Percentiles rank a stretch among this genome's conserved stretches.
phyloP scores from a whole-genome alignment of 306 rosid genomes.

The Elaeagnus macrophylla region DNA sequence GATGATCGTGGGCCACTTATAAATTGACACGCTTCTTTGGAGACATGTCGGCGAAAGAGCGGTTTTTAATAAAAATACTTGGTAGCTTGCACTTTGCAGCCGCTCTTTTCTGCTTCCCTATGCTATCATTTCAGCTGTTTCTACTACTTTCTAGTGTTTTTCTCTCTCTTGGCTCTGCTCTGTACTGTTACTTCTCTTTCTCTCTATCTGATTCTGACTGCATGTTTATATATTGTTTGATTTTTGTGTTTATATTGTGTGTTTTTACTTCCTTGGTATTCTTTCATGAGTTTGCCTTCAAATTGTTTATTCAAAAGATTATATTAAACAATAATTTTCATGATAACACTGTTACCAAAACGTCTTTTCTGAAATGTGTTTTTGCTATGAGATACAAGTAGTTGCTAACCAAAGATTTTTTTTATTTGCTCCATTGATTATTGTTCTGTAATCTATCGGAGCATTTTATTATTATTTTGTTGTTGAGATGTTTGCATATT shows the following conservation, averaged over 20 bases:
- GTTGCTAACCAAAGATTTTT: too few relatives aligned
- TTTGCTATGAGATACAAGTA: too few relatives aligned
- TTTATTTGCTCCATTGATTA: too few relatives aligned
- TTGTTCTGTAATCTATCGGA: too few relatives aligned
- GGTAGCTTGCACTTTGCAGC: background rate
- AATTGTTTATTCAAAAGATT: too few relatives aligned
- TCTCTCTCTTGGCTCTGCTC: slow-evolving; percentile 2
- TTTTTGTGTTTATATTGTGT: too few relatives aligned
- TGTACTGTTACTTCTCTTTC: slow-evolving; percentile 3
- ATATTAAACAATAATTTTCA: too few relatives aligned
- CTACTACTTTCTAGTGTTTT: background rate
- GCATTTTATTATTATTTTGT: too few relatives aligned
- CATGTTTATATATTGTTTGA: background rate
- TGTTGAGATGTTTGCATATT: too few relatives aligned
- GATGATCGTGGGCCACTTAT: background rate
- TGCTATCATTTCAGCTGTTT: slow-evolving; percentile 2
- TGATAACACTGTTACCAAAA: too few relatives aligned
- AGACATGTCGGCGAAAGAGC: background rate
- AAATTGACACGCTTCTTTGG: background rate
- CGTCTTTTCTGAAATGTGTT: too few relatives aligned
- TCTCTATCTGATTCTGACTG: background rate
- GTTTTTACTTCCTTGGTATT: background rate
- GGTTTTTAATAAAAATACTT: background rate
- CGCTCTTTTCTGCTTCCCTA: slow-evolving; percentile 5
- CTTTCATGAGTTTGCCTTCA: too few relatives aligned